Conservation (phyloP, 2,329 filamentous ascomycete species). For the Venturia oleaginea region DNA sequence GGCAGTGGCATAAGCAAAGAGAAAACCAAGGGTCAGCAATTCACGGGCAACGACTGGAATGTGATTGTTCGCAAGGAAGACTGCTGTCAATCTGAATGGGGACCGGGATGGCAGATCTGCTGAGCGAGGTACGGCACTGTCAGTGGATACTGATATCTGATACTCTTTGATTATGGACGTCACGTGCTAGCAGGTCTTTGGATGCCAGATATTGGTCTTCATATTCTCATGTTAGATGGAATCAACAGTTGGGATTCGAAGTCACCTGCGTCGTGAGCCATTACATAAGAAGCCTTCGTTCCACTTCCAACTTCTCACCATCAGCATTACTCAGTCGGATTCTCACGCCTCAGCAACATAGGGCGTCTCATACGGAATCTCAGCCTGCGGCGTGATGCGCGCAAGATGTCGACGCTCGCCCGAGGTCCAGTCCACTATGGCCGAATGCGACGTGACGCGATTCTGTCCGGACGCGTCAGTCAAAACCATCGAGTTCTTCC, state of each 20-base stretch:
- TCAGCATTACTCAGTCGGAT: neutral
- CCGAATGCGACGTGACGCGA: conserved; percentile 68
- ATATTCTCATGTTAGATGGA: too few relatives aligned
- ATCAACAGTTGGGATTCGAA: too few relatives aligned
- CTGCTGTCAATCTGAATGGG: neutral
- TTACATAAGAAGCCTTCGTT: neutral
- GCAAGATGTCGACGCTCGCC: conserved; percentile 71
- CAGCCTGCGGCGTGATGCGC: conserved; percentile 74
- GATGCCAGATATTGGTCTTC: too few relatives aligned
- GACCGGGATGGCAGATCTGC: neutral
- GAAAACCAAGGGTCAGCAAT: neutral
- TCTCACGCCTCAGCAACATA: conserved; percentile 2
- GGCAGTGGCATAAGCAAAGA: neutral
- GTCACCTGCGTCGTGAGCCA: too few relatives aligned
- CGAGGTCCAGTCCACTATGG: conserved; percentile 71
- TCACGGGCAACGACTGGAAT: neutral
- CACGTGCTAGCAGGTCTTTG: too few relatives aligned
- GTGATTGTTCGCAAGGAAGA: neutral
- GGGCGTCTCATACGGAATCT: conserved; percentile 61
- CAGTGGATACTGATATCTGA: too few relatives aligned
- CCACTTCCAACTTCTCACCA: neutral
- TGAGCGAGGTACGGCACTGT: neutral
- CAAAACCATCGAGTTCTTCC: neutral
- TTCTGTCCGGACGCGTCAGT: conserved; percentile 37
- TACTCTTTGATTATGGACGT: too few relatives aligned